These are phyloP conservation scores for Sporopachydermia quercuum DNA, from an alignment of 805 yeast genomes.

Conservation along the genomic window DNA sequence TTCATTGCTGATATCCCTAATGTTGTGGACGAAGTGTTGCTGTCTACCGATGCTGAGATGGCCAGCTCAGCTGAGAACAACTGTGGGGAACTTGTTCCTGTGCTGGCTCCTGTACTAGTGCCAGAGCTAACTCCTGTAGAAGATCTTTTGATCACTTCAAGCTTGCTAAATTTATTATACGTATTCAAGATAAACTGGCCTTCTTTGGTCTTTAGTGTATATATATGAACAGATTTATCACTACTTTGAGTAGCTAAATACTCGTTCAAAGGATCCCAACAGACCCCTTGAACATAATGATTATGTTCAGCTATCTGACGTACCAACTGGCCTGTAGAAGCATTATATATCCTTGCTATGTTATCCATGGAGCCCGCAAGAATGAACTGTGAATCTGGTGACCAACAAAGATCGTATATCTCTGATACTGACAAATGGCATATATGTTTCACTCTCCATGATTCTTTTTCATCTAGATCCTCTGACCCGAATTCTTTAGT, in stretches of 20 bases:
- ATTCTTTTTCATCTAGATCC: slow-evolving; percentile 46
- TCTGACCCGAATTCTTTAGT: slow-evolving; percentile 12
- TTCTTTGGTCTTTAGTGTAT: slow-evolving; percentile 25
- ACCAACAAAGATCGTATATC: slow-evolving; percentile 87
- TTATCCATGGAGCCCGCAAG: slow-evolving; percentile 92
- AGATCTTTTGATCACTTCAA: background rate
- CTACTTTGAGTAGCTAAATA: slow-evolving; percentile 80
- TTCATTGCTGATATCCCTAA: slow-evolving; percentile 6
- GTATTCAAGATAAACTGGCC: slow-evolving; percentile 23
- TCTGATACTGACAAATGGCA: slow-evolving; percentile 54
- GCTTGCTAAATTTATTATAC: slow-evolving; percentile 33
- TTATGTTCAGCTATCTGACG: slow-evolving; percentile 55
- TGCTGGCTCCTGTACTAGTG: background rate
- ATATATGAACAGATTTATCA: slow-evolving; percentile 70
- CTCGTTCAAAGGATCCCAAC: slow-evolving; percentile 83
- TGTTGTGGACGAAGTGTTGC: background rate
- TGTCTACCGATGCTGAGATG: background rate
- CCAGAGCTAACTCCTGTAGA: background rate
- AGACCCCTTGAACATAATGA: slow-evolving; percentile 90
- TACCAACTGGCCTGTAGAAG: slow-evolving; percentile 39
- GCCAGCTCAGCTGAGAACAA: background rate
- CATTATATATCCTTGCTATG: slow-evolving; percentile 52
- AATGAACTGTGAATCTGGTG: slow-evolving; percentile 63
- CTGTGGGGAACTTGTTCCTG: background rate
- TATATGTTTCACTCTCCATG: slow-evolving; percentile 54